Conservation (phyloP, 2,329 filamentous ascomycete species). For the Colletotrichum sidae region DNA sequence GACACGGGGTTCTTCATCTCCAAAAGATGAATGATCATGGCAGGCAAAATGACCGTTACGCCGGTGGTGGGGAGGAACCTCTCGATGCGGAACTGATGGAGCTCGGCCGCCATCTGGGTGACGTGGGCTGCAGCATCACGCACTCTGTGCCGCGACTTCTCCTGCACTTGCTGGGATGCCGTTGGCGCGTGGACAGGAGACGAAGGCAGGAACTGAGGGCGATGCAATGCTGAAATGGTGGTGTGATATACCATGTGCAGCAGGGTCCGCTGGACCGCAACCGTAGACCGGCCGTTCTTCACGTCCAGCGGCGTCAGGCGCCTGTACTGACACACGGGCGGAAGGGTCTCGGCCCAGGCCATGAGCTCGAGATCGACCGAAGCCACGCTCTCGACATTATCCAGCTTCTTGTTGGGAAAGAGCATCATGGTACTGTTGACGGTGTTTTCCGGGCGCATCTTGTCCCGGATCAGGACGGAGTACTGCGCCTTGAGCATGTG, state of each 20-base stretch:
- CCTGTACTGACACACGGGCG: slow-evolving; percentile 77
- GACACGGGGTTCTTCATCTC: slow-evolving; percentile 88
- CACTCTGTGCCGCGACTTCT: slow-evolving; percentile 84
- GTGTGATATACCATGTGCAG: slow-evolving; percentile 96
- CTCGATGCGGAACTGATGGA: slow-evolving; percentile 79
- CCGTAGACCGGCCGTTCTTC: slow-evolving; percentile 68
- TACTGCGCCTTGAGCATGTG: slow-evolving; percentile 92
- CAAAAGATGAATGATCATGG: slow-evolving; percentile 92
- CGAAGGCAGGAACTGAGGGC: slow-evolving; percentile 88
- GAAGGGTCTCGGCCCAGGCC: slow-evolving; percentile 80
- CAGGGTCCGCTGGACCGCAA: slow-evolving; percentile 82
- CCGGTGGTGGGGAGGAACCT: slow-evolving; percentile 88
- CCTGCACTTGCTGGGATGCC: slow-evolving; percentile 77
- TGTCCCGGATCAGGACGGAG: slow-evolving; percentile 87
- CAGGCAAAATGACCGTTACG: slow-evolving; percentile 89
- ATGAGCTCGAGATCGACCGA: slow-evolving; percentile 83
- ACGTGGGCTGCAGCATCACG: slow-evolving; percentile 87
- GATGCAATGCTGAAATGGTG: slow-evolving; percentile 88
- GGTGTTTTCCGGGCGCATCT: slow-evolving; percentile 80
- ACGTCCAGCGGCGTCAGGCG: slow-evolving; percentile 65
- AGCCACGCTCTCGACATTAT: slow-evolving; percentile 84
- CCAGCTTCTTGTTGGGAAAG: slow-evolving; percentile 86
- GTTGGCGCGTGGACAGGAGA: slow-evolving; percentile 66
- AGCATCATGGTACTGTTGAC: slow-evolving; percentile 88
- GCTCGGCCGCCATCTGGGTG: slow-evolving; percentile 82